Evolutionary conservation across 805 yeast species (phyloP), one percentile per base, ranked within the genome.

Genomic region (Wickerhamiella nectarea): DNA sequence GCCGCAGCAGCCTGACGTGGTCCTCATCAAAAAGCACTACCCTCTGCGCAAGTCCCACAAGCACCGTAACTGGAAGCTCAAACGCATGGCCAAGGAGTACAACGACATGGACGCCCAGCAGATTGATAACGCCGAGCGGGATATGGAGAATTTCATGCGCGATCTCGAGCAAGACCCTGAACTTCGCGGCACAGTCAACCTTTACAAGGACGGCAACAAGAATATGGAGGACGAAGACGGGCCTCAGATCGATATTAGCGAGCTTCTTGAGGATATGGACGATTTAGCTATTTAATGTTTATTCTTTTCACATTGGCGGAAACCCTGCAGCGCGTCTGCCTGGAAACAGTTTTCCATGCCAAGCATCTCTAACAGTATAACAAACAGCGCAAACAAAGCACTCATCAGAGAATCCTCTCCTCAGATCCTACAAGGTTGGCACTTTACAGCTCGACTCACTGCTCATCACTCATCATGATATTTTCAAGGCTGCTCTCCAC

Each of bases 141-240:
- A 89, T 65, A 91, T 85, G 67, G 98, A 89, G 67, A 59, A 80
- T 52, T 91, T 91, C 83, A 74, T 91, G 66, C 96, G 85, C 67
- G 95, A 91, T 63, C 75, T 91, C 61, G 98, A 91, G 69, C 97
- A 91, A 65, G 98, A 91, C 65, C 78, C 78, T 44, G 98, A 91
- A 61, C 73, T 91, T 61, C 81, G 98, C 69, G 86, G 80, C 56
- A 76, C 85, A 37, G 76, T 91, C 62, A 89, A 91, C 60, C 58
- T 91, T 56, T 91, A 91, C 70, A 91, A 86, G 67, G 31, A 28
- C 6, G n/a, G 4, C 14, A 75, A 79, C 18, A 44, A 57, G 28
- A 64, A 57, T 9, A 29, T 36, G 41, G 36, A 44, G 28, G 39
- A 38, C 15, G 74, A 69, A 21, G 91, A 80, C 55, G 91, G 85